Evolutionary conservation across 148 eudicot genomes (phyloP).

Genomic region (Spergularia marina): DNA sequence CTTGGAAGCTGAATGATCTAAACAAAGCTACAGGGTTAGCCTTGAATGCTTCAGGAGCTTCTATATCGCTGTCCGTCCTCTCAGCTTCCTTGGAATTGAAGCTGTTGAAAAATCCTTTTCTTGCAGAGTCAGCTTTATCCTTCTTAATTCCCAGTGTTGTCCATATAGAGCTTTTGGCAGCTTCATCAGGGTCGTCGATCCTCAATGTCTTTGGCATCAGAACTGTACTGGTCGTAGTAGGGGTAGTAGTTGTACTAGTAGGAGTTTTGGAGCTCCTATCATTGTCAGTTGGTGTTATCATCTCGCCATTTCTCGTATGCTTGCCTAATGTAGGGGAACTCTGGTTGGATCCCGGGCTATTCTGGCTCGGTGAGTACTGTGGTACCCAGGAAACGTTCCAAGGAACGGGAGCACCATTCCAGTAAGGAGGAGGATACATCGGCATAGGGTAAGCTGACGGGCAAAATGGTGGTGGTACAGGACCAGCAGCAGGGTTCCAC

Average conservation of each 20-base stretch:
- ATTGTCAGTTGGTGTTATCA: conserved; percentile 32
- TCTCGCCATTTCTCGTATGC: conserved; percentile 64
- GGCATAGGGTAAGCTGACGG: conserved; percentile 60
- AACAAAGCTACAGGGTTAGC: conserved; percentile 91
- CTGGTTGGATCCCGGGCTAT: conserved; percentile 30
- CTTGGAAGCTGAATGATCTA: conserved; percentile 71
- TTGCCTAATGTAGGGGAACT: conserved; percentile 66
- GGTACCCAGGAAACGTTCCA: conserved; percentile 66
- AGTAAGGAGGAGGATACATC: conserved; percentile 66
- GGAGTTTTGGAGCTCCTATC: conserved; percentile 31
- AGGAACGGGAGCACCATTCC: conserved; percentile 56
- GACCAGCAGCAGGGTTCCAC: conserved; percentile 55
- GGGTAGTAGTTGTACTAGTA: not conserved
- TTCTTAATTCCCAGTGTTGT: conserved; percentile 83
- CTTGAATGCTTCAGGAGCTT: conserved; percentile 37
- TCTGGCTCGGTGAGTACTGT: conserved; percentile 33
- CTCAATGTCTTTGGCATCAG: conserved; percentile 80
- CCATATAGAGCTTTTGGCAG: conserved; percentile 95
- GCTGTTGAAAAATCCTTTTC: conserved; percentile 57
- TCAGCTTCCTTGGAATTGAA: conserved; percentile 56
- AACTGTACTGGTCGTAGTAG: conserved; percentile 18
- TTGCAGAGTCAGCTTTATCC: conserved; percentile 35
- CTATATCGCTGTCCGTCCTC: conserved; percentile 29
- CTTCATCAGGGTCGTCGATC: conserved; percentile 90
- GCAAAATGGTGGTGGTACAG: conserved; percentile 54